Percentiles rank a stretch among this genome's conserved stretches.
Conservation (phyloP, 169 alveolate species). For the Cystoisospora suis region DNA sequence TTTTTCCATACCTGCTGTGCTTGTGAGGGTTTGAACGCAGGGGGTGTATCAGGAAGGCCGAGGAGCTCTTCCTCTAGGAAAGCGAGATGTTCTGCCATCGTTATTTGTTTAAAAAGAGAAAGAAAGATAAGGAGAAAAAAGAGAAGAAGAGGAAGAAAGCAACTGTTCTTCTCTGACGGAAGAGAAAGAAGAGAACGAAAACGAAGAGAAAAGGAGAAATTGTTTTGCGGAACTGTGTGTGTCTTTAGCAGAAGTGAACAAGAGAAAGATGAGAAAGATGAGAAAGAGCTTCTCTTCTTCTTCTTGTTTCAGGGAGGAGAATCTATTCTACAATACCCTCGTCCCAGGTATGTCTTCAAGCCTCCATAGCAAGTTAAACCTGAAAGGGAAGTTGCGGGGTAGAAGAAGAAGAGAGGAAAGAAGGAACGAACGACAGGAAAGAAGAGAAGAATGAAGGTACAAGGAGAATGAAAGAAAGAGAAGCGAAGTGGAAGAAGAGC, state of each 20-base stretch:
- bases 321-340: too few species aligned
- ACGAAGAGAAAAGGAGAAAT: too few species aligned
- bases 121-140: background rate
- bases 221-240: too few species aligned
- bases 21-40: conserved; percentile 10
- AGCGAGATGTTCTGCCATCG: conserved; percentile 10
- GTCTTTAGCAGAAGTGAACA: too few species aligned
- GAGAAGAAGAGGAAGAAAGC: background rate
- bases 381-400: too few species aligned
- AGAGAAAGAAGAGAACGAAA: background rate
- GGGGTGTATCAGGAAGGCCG: conserved; percentile 6
- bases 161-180: too few species aligned
- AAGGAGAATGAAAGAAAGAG: background rate
- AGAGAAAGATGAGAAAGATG: too few species aligned
- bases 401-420: background rate
- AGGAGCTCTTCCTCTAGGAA: conserved; percentile 10
- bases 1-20: conserved; percentile 24
- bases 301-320: too few species aligned
- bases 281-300: too few species aligned
- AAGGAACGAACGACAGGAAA: background rate
- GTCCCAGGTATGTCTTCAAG: too few species aligned
- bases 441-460: background rate
- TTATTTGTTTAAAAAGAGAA: background rate
- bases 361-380: too few species aligned
- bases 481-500: background rate